A percentile compares a stretch with the other conserved stretches of the same genome.
Evolutionary conservation across 148 eudicot genomes (phyloP).

Genomic region (Arctostaphylos glauca): DNA sequence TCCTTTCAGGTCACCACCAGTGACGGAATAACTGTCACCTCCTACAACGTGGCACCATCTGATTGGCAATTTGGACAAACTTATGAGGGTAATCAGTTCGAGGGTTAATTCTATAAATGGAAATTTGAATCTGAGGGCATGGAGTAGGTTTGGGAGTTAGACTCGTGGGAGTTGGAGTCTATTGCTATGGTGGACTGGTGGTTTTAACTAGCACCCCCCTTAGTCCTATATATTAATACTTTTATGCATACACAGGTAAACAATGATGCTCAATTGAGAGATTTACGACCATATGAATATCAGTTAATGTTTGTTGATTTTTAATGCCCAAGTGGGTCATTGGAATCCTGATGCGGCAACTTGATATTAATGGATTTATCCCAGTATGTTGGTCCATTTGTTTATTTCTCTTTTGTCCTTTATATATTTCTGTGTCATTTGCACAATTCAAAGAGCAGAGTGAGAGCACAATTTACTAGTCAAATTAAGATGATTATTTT

Average conservation of each 20-base stretch:
- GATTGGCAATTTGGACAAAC: slow-evolving; percentile 39
- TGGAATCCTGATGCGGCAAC: not conserved
- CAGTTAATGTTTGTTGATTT: not conserved
- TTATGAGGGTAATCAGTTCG: slow-evolving; percentile 27
- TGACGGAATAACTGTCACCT: slow-evolving; percentile 32
- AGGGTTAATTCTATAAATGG: not conserved
- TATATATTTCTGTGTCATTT: too few species aligned
- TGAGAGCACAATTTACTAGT: too few species aligned
- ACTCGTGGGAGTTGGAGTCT: not conserved
- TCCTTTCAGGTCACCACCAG: slow-evolving; percentile 28
- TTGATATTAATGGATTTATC: not conserved
- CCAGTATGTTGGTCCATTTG: not conserved
- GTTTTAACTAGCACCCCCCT: slow-evolving; percentile 39
- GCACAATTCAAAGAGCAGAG: too few species aligned
- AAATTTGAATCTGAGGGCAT: too few species aligned
- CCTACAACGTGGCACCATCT: slow-evolving; percentile 26
- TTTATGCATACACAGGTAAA: not conserved
- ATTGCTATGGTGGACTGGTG: slow-evolving; percentile 30
- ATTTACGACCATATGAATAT: not conserved
- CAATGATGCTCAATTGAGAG: not conserved
- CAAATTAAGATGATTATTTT: too few species aligned
- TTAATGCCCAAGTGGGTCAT: not conserved
- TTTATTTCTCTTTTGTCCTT: not conserved
- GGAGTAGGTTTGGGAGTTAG: too few species aligned
- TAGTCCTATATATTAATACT: slow-evolving; percentile 15